phyloP scores from a whole-genome alignment of 2,329 filamentous ascomycete genomes.

The Colletotrichum tanaceti region DNA sequence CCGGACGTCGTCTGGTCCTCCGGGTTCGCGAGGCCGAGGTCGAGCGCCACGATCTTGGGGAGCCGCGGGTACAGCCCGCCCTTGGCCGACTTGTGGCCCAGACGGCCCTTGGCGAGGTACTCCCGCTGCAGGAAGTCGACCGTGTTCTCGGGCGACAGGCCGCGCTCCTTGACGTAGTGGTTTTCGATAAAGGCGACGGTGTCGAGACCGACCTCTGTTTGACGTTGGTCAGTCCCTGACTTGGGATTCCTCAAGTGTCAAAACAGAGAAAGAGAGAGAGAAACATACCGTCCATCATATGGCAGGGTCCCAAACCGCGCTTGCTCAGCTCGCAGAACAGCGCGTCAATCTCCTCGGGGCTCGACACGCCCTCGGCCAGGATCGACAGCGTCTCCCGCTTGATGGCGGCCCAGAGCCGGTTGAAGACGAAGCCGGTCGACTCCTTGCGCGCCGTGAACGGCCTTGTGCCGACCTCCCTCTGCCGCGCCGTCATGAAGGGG shows the following conservation, averaged over 20 bases:
- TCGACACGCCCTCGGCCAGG: constrained; percentile 61
- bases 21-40: constrained; percentile 4
- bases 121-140: constrained; percentile 57
- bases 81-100: constrained; percentile 57
- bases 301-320: constrained; percentile 26
- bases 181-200: constrained; percentile 65
- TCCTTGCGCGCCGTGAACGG: constrained; percentile 58
- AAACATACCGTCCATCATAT: constrained; percentile 47
- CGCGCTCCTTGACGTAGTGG: constrained; percentile 63
- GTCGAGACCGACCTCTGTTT: constrained; percentile 62
- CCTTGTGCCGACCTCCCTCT: constrained; percentile 53
- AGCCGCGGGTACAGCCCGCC: constrained; percentile 54
- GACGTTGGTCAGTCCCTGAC: not conserved
- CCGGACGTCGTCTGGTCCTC: constrained; percentile 10
- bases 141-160: constrained; percentile 52
- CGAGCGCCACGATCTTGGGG: constrained; percentile 40
- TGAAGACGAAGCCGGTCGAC: constrained; percentile 66
- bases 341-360: constrained; percentile 61
- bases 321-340: constrained; percentile 53
- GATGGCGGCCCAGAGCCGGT: constrained; percentile 67
- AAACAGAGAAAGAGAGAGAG: not conserved
- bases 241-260: too few species aligned
- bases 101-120: constrained; percentile 59
- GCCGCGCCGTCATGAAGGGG: constrained; percentile 56
- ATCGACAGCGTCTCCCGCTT: constrained; percentile 64